Conservation (phyloP, 2,329 filamentous ascomycete genomes). For the Phyllosticta capitalensis region DNA sequence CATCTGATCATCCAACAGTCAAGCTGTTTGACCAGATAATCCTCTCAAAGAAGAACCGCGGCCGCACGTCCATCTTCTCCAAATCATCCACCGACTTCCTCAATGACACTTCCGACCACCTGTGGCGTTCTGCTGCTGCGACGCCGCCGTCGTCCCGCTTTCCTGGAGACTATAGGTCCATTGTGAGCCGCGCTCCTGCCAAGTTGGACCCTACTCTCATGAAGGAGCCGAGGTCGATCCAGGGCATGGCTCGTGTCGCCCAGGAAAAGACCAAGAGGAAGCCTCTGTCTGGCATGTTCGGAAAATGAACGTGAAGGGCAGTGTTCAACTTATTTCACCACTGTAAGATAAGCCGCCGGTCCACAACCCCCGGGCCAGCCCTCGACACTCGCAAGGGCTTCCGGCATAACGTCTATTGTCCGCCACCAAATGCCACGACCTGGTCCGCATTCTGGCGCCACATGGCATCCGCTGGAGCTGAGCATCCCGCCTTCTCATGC, state of each 20-base stretch:
- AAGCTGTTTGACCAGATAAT: conserved; percentile 80
- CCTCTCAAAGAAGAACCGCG: conserved; percentile 63
- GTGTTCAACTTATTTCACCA: background rate
- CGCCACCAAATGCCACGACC: background rate
- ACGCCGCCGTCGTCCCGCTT: conserved; percentile 46
- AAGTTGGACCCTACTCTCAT: conserved; percentile 79
- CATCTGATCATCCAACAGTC: conserved; percentile 53
- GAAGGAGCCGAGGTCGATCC: conserved; percentile 84
- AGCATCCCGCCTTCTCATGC: background rate
- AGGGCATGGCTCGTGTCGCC: conserved; percentile 64
- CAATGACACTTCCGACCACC: conserved; percentile 64
- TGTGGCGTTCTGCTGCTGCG: conserved; percentile 61
- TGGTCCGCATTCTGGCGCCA: background rate
- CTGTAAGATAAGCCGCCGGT: background rate
- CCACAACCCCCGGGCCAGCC: background rate
- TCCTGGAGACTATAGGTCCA: conserved; percentile 44
- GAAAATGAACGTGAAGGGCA: conserved; percentile 10
- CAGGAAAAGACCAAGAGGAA: conserved; percentile 40
- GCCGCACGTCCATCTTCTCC: conserved; percentile 55
- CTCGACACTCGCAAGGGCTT: background rate
- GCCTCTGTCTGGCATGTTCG: conserved; percentile 37
- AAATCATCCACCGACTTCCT: conserved; percentile 56
- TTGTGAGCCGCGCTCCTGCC: conserved; percentile 52
- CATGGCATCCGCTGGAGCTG: background rate
- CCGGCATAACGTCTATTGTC: background rate